phyloP scores from a whole-genome alignment of 2,329 filamentous ascomycete genomes.

The Ustilaginoidea virens region DNA sequence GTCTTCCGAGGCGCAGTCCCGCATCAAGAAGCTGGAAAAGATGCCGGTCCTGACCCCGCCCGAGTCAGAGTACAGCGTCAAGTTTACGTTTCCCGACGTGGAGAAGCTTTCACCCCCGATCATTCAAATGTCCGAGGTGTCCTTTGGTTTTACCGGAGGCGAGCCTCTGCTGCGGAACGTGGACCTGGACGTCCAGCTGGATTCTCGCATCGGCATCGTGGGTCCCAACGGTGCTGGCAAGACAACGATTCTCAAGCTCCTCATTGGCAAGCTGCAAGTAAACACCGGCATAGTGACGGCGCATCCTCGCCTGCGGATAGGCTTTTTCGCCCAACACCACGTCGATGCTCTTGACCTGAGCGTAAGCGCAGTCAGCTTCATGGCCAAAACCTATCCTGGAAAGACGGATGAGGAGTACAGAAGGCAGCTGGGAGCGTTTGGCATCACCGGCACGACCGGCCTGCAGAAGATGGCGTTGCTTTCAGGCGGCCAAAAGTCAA shows the following conservation, averaged over 20 bases:
- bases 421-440: conserved; percentile 79
- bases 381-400: conserved; percentile 83
- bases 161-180: conserved; percentile 70
- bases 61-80: conserved; percentile 86
- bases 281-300: conserved; percentile 71
- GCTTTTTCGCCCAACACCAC: conserved; percentile 97
- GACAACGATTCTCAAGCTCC: conserved; percentile 94
- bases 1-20: conserved; percentile 92
- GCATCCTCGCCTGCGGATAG: conserved; percentile 75
- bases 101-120: conserved; percentile 96
- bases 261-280: conserved; percentile 71
- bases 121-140: conserved; percentile 88
- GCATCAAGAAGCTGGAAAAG: conserved; percentile 97
- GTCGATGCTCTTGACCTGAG: conserved; percentile 89
- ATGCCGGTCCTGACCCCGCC: conserved; percentile 87
- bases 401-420: conserved; percentile 94
- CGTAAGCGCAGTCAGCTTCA: conserved; percentile 83
- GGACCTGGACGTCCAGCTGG: conserved; percentile 91
- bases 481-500: conserved; percentile 95
- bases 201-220: conserved; percentile 97
- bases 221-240: conserved; percentile 98
- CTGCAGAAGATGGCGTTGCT: conserved; percentile 89
- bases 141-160: conserved; percentile 75
- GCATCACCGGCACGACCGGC: conserved; percentile 85
- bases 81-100: conserved; percentile 94